Conservation (phyloP, 331 rosid species). For the Quercus tomentella region DNA sequence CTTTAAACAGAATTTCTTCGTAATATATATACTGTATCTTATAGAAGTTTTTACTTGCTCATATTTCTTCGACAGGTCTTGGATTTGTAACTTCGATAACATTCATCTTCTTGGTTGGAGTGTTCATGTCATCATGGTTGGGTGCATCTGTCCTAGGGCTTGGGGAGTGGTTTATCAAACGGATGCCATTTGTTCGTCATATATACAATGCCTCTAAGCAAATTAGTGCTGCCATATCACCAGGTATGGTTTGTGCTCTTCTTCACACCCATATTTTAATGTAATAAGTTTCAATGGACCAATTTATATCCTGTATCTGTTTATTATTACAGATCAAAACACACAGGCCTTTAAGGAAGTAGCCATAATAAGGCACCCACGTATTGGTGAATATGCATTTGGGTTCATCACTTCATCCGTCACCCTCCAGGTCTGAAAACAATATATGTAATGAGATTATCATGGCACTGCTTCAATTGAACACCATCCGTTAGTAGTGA, state of each 20-base stretch:
- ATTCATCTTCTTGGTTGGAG: slow-evolving; percentile 92
- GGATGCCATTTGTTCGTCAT: slow-evolving; percentile 98
- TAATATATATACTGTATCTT: neutral
- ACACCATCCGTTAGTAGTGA: neutral
- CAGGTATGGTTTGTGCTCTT: slow-evolving; percentile 50
- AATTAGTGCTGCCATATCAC: slow-evolving; percentile 96
- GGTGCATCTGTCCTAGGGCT: slow-evolving; percentile 92
- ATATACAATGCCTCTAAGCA: slow-evolving; percentile 98
- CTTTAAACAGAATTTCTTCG: too few relatives aligned
- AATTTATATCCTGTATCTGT: neutral
- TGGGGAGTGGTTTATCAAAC: slow-evolving; percentile 98
- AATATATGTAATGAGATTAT: slow-evolving; percentile 3
- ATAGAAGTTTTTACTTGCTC: slow-evolving; percentile 17
- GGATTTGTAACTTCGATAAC: slow-evolving; percentile 92
- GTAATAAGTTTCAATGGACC: neutral
- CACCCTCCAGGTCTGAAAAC: slow-evolving; percentile 65
- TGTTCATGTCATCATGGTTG: slow-evolving; percentile 98
- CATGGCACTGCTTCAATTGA: neutral
- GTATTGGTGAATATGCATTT: slow-evolving; percentile 97
- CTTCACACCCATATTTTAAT: neutral
- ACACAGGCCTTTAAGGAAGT: slow-evolving; percentile 99
- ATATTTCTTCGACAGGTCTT: slow-evolving; percentile 58
- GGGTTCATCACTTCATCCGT: slow-evolving; percentile 97
- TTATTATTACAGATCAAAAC: slow-evolving; percentile 68
- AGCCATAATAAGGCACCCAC: slow-evolving; percentile 97